Evolutionary conservation across 768 basidiomycete genomes (phyloP).

Genomic region (Leccinum obscurum): DNA sequence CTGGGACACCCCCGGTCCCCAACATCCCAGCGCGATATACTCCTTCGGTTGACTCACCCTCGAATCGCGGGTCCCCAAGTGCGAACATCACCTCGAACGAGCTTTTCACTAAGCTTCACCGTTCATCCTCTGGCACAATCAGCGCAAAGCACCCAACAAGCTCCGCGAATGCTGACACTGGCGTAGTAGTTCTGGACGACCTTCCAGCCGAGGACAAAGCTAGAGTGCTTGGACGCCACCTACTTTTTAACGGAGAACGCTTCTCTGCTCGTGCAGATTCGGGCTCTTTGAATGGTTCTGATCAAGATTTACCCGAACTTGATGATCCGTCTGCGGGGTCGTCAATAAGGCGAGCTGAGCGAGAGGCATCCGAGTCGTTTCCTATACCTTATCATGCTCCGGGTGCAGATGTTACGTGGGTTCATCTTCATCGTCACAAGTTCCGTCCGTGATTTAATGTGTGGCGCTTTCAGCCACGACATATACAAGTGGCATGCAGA

Average conservation of each 20-base stretch:
- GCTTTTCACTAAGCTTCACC: conserved; percentile 16
- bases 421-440: conserved; percentile 19
- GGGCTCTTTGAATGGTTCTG: conserved; percentile 24
- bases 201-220: conserved; percentile 84
- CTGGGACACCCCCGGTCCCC: conserved; percentile 51
- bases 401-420: conserved; percentile 93
- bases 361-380: conserved; percentile 67
- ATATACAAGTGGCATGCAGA: conserved; percentile 96
- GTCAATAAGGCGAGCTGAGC: conserved; percentile 24
- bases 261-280: conserved; percentile 30
- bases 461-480: conserved; percentile 57
- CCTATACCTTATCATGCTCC: conserved; percentile 86
- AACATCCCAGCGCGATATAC: conserved; percentile 60
- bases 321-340: conserved; percentile 25
- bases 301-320: conserved; percentile 19
- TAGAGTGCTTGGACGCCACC: conserved; percentile 73
- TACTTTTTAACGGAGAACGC: conserved; percentile 71
- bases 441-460: conserved; percentile 18
- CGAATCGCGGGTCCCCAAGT: conserved; percentile 12
- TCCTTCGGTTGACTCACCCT: conserved; percentile 35
- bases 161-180: conserved; percentile 31
- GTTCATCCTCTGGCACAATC: conserved; percentile 38
- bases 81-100: conserved; percentile 11
- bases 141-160: conserved; percentile 36
- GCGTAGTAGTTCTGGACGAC: conserved; percentile 49